These are phyloP conservation scores for Hyaloperonospora brassicae DNA, from an alignment of 352 stramenopile species.

Conservation along the genomic window DNA sequence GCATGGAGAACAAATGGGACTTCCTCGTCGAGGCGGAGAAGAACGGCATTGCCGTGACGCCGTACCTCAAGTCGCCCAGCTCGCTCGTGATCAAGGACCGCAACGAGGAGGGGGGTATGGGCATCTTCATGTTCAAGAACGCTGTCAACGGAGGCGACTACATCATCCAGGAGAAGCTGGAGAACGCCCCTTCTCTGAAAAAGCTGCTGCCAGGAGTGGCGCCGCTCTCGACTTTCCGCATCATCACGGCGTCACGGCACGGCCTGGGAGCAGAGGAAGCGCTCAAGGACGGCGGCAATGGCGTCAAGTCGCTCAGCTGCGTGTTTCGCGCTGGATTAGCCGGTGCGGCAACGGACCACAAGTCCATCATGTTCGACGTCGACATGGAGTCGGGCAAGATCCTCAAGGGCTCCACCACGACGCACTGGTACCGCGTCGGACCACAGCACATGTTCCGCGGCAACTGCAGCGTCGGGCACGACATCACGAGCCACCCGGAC, in stretches of 20 bases:
- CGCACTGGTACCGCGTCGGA: conserved; percentile 92
- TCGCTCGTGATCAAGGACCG: conserved; percentile 95
- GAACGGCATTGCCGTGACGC: conserved; percentile 88
- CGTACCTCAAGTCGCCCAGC: conserved; percentile 86
- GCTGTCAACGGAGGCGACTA: conserved; percentile 88
- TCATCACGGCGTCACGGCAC: conserved; percentile 92
- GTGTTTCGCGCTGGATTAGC: conserved; percentile 65
- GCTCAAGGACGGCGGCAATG: conserved; percentile 43
- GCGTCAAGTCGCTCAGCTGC: conserved; percentile 73
- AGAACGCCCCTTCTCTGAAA: conserved; percentile 90
- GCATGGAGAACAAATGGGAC: conserved; percentile 98
- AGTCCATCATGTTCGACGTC: conserved; percentile 97
- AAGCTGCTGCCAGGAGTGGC: conserved; percentile 89
- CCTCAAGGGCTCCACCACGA: conserved; percentile 92
- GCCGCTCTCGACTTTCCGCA: conserved; percentile 95
- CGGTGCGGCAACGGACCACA: conserved; percentile 91
- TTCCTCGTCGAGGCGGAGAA: conserved; percentile 92
- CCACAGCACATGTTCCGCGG: conserved; percentile 58
- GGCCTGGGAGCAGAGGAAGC: conserved; percentile 40
- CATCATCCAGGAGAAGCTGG: conserved; percentile 96
- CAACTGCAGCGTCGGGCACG: conserved; percentile 78
- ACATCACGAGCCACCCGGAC: conserved; percentile 86
- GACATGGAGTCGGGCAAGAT: conserved; percentile 92
- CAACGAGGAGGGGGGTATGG: conserved; percentile 96
- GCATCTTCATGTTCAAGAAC: conserved; percentile 97